phyloP scores from a whole-genome alignment of 768 basidiomycete genomes.

The Leccinum sublutescens region DNA sequence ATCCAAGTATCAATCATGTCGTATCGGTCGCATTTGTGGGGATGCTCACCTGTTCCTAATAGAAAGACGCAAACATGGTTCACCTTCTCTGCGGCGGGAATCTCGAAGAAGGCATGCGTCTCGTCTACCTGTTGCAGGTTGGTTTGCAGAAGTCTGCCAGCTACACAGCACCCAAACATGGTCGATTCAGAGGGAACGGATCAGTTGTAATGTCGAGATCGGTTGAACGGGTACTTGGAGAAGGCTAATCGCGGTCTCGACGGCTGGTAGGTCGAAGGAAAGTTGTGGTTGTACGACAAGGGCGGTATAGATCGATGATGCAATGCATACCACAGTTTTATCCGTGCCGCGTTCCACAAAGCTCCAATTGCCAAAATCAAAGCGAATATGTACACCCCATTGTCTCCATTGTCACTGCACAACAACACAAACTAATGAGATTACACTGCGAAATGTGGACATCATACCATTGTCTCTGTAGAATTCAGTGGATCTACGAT shows the following conservation, averaged over 20 bases:
- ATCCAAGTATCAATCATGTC: neutral
- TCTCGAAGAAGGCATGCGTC: slow-evolving; percentile 77
- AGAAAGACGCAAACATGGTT: slow-evolving; percentile 88
- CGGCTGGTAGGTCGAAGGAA: neutral
- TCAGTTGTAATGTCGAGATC: slow-evolving; percentile 1
- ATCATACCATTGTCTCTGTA: slow-evolving; percentile 13
- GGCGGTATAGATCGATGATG: slow-evolving; percentile 16
- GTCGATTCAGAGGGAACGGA: neutral
- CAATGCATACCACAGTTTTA: neutral
- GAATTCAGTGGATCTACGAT: slow-evolving; percentile 6
- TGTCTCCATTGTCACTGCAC: neutral
- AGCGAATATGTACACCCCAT: neutral
- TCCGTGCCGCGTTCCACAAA: slow-evolving; percentile 6
- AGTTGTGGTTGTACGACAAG: slow-evolving; percentile 4
- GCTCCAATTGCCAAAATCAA: slow-evolving; percentile 2
- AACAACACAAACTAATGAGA: neutral
- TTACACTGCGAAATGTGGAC: slow-evolving; percentile 2
- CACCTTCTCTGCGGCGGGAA: slow-evolving; percentile 66
- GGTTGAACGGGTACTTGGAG: neutral
- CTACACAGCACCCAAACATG: slow-evolving; percentile 82
- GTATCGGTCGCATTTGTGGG: neutral
- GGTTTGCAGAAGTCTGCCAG: slow-evolving; percentile 76
- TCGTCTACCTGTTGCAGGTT: slow-evolving; percentile 80
- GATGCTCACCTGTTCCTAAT: slow-evolving; percentile 62
- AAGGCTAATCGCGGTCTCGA: neutral